Conservation (phyloP, 768 basidiomycete species). For the Xerocomellus dryophilus region DNA sequence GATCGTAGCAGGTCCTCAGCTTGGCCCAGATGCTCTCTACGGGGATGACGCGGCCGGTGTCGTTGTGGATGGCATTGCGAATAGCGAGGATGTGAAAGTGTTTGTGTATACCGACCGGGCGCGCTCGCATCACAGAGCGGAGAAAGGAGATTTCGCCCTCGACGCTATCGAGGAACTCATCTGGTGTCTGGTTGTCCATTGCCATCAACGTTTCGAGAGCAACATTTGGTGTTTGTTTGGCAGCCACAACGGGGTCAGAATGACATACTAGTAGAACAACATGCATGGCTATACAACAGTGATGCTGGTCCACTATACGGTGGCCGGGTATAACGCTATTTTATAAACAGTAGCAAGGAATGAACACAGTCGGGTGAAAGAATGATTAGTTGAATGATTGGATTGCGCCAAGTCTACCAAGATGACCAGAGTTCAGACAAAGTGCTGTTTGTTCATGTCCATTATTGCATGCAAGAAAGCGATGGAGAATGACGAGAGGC, state of each 20-base stretch:
- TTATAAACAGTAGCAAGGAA: constrained; percentile 29
- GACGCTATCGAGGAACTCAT: constrained; percentile 61
- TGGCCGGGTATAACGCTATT: constrained; percentile 27
- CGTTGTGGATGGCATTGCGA: constrained; percentile 64
- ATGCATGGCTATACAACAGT: constrained; percentile 23
- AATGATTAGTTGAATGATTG: constrained; percentile 16
- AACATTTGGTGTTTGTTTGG: constrained; percentile 22
- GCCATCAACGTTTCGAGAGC: not conserved
- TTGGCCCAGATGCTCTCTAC: constrained; percentile 75
- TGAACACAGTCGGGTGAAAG: constrained; percentile 19
- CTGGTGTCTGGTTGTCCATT: constrained; percentile 31
- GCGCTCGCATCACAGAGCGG: constrained; percentile 72
- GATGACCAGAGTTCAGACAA: constrained; percentile 11
- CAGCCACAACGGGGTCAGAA: constrained; percentile 6
- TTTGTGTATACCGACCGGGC: constrained; percentile 80
- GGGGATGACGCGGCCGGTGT: constrained; percentile 60
- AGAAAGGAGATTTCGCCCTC: constrained; percentile 87
- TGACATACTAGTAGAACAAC: constrained; percentile 20
- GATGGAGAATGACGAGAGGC: constrained; percentile 4
- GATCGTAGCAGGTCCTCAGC: constrained; percentile 64
- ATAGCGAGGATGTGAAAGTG: constrained; percentile 81
- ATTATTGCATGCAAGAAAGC: constrained; percentile 26
- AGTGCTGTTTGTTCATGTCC: constrained; percentile 16
- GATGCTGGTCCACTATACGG: constrained; percentile 3
- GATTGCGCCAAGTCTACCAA: constrained; percentile 16